Conservation (phyloP, 2,329 filamentous ascomycete genomes). For the Aspergillus intermedius region DNA sequence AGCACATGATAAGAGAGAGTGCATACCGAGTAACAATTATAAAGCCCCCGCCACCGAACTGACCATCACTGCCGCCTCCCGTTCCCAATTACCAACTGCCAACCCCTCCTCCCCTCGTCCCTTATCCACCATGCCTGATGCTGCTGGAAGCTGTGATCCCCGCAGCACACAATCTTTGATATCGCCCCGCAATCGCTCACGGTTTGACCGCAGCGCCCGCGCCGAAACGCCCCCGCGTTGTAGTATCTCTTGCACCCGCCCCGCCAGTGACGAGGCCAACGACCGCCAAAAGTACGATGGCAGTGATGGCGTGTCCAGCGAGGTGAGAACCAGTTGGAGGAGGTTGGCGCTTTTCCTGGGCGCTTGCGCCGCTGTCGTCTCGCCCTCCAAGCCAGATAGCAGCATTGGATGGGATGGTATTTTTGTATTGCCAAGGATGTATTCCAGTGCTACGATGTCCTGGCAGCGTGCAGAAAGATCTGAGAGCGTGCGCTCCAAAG, state of each 20-base stretch:
- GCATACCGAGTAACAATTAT: conserved; percentile 9
- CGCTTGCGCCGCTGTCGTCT: conserved; percentile 28
- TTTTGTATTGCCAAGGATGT: conserved; percentile 63
- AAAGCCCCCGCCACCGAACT: conserved; percentile 66
- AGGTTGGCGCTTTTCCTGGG: conserved; percentile 48
- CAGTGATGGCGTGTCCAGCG: conserved; percentile 81
- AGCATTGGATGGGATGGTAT: conserved; percentile 65
- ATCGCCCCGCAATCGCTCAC: conserved; percentile 65
- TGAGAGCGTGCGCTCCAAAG: conserved; percentile 69
- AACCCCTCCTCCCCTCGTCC: conserved; percentile 37
- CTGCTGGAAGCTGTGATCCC: conserved; percentile 63
- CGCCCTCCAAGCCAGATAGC: conserved; percentile 6
- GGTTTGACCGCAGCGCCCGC: conserved; percentile 70
- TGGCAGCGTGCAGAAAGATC: conserved; percentile 83
- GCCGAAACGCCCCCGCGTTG: conserved; percentile 76
- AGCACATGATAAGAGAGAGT: not conserved
- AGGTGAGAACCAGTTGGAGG: conserved; percentile 63
- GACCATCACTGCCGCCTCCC: conserved; percentile 93
- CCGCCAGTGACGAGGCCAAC: conserved; percentile 68
- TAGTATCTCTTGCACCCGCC: conserved; percentile 77
- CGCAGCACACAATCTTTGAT: conserved; percentile 76
- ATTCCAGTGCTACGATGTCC: conserved; percentile 81
- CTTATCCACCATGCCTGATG: conserved; percentile 41
- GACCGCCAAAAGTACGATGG: conserved; percentile 91
- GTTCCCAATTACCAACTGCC: conserved; percentile 64